phyloP scores from a whole-genome alignment of 1,139 yeast species.

The Protomyces inouyei region DNA sequence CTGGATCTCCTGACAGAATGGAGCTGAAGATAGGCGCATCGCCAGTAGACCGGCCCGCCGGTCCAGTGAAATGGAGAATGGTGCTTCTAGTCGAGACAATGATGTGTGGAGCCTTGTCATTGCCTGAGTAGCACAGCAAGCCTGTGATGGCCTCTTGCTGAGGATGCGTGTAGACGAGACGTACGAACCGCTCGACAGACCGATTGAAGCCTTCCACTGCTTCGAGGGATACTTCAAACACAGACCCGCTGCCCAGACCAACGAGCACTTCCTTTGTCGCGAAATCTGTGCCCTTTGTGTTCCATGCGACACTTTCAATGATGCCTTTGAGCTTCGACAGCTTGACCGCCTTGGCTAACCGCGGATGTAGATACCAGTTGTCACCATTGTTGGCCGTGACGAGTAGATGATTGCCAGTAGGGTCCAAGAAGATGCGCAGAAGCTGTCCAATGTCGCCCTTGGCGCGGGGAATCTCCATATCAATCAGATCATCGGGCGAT shows the following conservation, averaged over 20 bases:
- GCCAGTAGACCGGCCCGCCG: not conserved
- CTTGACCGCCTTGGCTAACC: conserved; percentile 41
- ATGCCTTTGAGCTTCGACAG: conserved; percentile 45
- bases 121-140: not conserved
- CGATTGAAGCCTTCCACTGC: conserved; percentile 19
- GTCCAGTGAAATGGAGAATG: conserved; percentile 1
- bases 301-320: conserved; percentile 17
- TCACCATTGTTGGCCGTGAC: conserved; percentile 47
- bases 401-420: conserved; percentile 50
- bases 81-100: not conserved
- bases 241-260: conserved; percentile 4
- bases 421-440: conserved; percentile 46
- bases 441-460: conserved; percentile 37
- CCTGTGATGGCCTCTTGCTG: conserved; percentile 4
- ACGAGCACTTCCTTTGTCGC: conserved; percentile 11
- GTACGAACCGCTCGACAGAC: conserved; percentile 12
- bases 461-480: conserved; percentile 32
- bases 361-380: conserved; percentile 45
- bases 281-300: conserved; percentile 1
- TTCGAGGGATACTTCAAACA: conserved; percentile 14
- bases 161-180: conserved; percentile 3
- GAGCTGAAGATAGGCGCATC: not conserved
- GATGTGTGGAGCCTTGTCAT: not conserved
- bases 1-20: not conserved
- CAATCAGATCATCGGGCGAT: conserved; percentile 12